A percentile compares a stretch with the other conserved stretches of the same genome.
Evolutionary conservation across 2,329 filamentous ascomycete genomes (phyloP).

Genomic region (Fusarium tjaetaba): DNA sequence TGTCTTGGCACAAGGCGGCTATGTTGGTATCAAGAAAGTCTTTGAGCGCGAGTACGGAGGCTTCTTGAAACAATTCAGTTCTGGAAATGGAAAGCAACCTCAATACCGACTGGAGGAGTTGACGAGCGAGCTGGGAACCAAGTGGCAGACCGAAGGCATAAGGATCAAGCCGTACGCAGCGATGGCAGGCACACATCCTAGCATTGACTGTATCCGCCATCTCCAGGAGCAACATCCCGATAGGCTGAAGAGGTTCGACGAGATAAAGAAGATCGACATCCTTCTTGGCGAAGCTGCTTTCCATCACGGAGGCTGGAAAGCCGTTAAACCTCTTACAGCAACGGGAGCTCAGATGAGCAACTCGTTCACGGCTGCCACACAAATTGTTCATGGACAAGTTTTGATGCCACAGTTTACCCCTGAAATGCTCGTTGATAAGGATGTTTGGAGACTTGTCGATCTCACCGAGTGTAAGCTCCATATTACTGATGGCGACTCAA

Average conservation of each 20-base stretch:
- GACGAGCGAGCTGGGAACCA: not conserved
- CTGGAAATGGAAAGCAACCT: not conserved
- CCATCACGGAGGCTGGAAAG: constrained; percentile 1
- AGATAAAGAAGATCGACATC: not conserved
- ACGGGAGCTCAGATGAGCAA: constrained; percentile 9
- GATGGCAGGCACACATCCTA: constrained; percentile 5
- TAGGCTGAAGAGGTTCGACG: not conserved
- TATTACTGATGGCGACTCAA: not conserved
- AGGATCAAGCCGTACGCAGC: not conserved
- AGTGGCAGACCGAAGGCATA: not conserved
- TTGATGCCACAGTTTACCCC: not conserved
- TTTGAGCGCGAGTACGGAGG: constrained; percentile 1
- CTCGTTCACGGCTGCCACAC: not conserved
- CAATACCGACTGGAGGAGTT: not conserved
- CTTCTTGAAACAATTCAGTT: constrained; percentile 2
- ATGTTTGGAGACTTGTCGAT: not conserved
- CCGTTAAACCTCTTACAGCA: not conserved
- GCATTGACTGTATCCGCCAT: constrained; percentile 5
- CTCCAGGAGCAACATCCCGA: not conserved
- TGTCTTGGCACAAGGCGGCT: not conserved
- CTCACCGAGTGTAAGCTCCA: not conserved
- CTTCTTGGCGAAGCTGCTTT: constrained; percentile 5
- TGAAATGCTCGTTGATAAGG: not conserved
- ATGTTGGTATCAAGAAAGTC: constrained; percentile 3
- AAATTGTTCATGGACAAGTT: constrained; percentile 5